Evolutionary conservation across 1,139 yeast genomes (phyloP), one percentile per base, ranked within the genome.

Genomic region (Kodamaea fungicola): DNA sequence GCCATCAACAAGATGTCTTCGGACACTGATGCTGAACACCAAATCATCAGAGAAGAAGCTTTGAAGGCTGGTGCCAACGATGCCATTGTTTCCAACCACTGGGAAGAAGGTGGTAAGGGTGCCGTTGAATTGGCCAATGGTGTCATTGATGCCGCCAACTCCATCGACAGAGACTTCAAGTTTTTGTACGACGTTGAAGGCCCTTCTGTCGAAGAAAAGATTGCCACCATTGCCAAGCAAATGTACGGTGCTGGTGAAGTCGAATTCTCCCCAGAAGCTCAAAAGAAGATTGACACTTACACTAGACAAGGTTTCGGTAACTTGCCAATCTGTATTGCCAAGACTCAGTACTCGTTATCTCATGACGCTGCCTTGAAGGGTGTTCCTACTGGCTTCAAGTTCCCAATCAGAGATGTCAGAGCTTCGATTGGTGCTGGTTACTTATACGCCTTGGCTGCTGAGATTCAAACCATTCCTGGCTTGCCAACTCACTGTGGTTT

Each of bases 61-160:
- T 58, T 89, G 52, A 80, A 78, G 61, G 96, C 96, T n/a, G 98
- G 98, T 55, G 98, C 98, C 30, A 68, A 70, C 43, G 97, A 87
- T 57, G 97, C 97, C 23, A 84, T 92, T 54, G 90, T 87, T 29
- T 84, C 96, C 30, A 87, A 87, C 74, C 98, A 92, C 67, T 92
- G 97, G 97, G 97, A 86, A 65, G 87, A 87, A 68, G 98, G 98
- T 69, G 98, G 98, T 51, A 69, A 71, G 48, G 98, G 98, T 55
- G 97, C 98, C 8, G 76, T 87, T 47, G 83, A 76, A 41, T 78
- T 92, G 48, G 97, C 97, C 39, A 57, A 83, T 45, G 96, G 95
- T 43, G 94, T 90, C 43, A 78, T 88, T 50, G 71, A 74, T 45
- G 92, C 94, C 30, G 76, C 90, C 40, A 74, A 79, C 54, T 51